Percentiles rank a stretch among this genome's conserved stretches.
These are phyloP conservation scores for Yamagishiella unicocca DNA, from an alignment of 139 green algal species.

Conservation along the genomic window DNA sequence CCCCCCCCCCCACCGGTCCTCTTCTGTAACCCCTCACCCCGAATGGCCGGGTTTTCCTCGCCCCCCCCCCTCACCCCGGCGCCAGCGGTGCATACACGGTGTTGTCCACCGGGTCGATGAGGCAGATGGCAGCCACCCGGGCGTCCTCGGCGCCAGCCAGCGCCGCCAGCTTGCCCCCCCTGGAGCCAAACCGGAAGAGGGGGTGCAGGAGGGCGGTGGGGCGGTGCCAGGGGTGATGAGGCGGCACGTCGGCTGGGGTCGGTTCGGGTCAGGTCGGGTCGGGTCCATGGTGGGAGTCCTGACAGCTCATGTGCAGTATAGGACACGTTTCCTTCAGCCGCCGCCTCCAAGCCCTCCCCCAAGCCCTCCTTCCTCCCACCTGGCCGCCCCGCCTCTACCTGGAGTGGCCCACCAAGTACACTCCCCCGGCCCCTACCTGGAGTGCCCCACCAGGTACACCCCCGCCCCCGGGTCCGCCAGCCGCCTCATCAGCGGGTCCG, in stretches of 20 bases:
- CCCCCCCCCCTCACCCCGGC: constrained; percentile 46
- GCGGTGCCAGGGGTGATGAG: too few species aligned
- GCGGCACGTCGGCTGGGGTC: too few species aligned
- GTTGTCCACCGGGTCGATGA: constrained; percentile 94
- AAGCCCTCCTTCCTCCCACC: not conserved
- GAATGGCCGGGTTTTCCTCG: too few species aligned
- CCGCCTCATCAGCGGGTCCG: constrained; percentile 68
- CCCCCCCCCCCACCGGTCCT: too few species aligned
- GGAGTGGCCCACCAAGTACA: not conserved
- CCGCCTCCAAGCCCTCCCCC: constrained; percentile 45
- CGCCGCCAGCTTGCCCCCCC: constrained; percentile 87
- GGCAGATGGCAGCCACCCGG: constrained; percentile 75
- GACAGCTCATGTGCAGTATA: too few species aligned
- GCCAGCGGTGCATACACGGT: constrained; percentile 83
- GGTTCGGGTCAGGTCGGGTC: too few species aligned
- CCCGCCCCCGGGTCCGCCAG: constrained; percentile 62
- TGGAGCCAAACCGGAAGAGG: constrained; percentile 55
- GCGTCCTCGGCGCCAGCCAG: constrained; percentile 78
- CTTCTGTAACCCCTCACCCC: too few species aligned
- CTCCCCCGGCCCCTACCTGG: constrained; percentile 14
- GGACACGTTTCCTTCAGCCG: too few species aligned
- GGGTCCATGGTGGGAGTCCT: too few species aligned
- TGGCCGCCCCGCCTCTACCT: not conserved
- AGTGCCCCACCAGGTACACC: constrained; percentile 75
- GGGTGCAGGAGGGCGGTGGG: too few species aligned